A percentile compares a stretch with the other conserved stretches of the same genome.
Conservation (phyloP, 208 protist species). For the Lotmaria passim region DNA sequence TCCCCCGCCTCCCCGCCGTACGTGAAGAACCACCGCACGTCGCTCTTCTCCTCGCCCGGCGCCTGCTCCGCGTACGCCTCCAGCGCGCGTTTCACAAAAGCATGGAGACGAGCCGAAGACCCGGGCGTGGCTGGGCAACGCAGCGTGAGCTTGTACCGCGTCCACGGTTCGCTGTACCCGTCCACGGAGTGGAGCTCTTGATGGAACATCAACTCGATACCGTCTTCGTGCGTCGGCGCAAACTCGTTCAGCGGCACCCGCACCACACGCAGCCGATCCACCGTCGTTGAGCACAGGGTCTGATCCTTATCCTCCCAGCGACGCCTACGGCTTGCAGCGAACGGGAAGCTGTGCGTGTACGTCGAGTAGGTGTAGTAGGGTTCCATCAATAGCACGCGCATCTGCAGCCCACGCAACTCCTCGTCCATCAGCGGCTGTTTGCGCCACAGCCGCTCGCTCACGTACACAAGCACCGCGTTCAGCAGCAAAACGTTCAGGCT, state of each 20-base stretch:
- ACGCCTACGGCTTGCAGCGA: no score
- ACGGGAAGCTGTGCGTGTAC: no score
- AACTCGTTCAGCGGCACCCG: slow-evolving; percentile 5
- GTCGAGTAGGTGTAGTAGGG: no score
- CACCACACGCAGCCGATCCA: slow-evolving; percentile 9
- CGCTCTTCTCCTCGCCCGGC: slow-evolving; percentile 7
- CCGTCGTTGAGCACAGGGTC: slow-evolving; percentile 11
- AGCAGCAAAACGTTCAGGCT: slow-evolving; percentile 59
- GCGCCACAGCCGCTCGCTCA: slow-evolving; percentile 45
- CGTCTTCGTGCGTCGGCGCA: slow-evolving; percentile 3
- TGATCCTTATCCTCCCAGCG: slow-evolving; percentile 8
- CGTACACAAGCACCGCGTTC: no score
- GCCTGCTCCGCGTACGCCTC: slow-evolving; percentile 27
- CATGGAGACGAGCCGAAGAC: background rate
- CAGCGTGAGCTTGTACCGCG: slow-evolving; percentile 12
- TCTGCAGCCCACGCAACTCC: no score
- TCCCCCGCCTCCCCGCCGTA: slow-evolving; percentile 24
- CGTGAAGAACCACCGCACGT: slow-evolving; percentile 18
- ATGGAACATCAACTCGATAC: slow-evolving; percentile 6
- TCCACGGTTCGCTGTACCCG: slow-evolving; percentile 1
- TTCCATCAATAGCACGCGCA: no score
- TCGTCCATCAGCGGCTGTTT: no score
- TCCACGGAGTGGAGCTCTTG: background rate
- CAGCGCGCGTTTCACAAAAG: slow-evolving; percentile 27
- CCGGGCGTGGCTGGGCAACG: background rate